Conservation (phyloP, 257 asterid species). For the Primulina tabacum region DNA sequence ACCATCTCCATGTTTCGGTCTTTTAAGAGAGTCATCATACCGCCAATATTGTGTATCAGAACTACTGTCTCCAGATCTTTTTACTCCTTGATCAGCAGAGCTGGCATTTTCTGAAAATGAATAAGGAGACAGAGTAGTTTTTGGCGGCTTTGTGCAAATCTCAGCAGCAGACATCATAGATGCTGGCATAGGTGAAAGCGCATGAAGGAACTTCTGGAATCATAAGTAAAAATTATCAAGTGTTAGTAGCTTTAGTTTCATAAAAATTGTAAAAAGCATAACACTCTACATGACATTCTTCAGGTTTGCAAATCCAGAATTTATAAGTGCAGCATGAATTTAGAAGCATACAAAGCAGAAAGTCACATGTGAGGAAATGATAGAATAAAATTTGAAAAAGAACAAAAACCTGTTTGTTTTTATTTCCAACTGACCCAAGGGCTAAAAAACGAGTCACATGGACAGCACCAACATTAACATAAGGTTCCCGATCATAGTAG, state of each 20-base stretch:
- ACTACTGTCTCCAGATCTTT: slow-evolving; percentile 53
- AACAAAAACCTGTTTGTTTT: slow-evolving; percentile 73
- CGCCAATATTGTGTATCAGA: slow-evolving; percentile 92
- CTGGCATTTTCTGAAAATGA: slow-evolving; percentile 33
- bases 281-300: slow-evolving; percentile 4
- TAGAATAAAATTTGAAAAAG: slow-evolving; percentile 16
- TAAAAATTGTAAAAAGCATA: slow-evolving; percentile 17
- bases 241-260: slow-evolving; percentile 6
- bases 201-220: slow-evolving; percentile 90
- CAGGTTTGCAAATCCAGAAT: slow-evolving; percentile 22
- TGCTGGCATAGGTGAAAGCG: slow-evolving; percentile 93
- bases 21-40: slow-evolving; percentile 74
- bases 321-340: slow-evolving; percentile 13
- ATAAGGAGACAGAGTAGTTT: slow-evolving; percentile 77
- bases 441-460: slow-evolving; percentile 94
- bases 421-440: slow-evolving; percentile 91
- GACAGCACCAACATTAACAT: slow-evolving; percentile 61
- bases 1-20: slow-evolving; percentile 78
- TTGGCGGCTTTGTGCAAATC: slow-evolving; percentile 66
- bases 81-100: slow-evolving; percentile 41
- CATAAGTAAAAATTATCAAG: slow-evolving; percentile 18
- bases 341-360: slow-evolving; percentile 17
- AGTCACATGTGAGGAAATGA: slow-evolving; percentile 3
- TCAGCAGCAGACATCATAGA: slow-evolving; percentile 75
- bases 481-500: slow-evolving; percentile 87